Evolutionary conservation across 805 yeast genomes (phyloP), one percentile per base, ranked within the genome.

Genomic region (Candida berthetii): DNA sequence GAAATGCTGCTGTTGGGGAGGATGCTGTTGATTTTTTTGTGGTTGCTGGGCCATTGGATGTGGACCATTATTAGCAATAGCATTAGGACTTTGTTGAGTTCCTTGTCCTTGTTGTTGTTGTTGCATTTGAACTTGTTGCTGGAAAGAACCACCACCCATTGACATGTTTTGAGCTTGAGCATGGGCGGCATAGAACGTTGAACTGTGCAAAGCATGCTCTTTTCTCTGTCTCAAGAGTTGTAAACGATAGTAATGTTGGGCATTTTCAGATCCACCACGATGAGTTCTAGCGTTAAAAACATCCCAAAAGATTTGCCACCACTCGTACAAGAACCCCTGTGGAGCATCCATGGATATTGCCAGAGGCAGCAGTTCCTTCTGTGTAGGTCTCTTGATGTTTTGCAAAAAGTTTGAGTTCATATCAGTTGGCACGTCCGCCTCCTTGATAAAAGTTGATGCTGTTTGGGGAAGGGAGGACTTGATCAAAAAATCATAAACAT

Each of bases 221-320:
- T 79, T 83, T 42, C 77, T 69, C 54, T 80, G 83, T 46, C 76
- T 73, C 56, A 78, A 57, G 37, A 71, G 55, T 48, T 82, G 80
- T 47, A 78, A 69, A 48, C 82, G 85, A 53, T 78, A 80, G 61
- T 85, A 86, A 54, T 83, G 85, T 36, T 76, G 74, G 3, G 93
- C 91, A 43, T 75, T 65, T 2, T 71, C 65, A 3, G 85, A 75
- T 13, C 81, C 78, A 14, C 78, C 82, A 44, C 80, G 68, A 47
- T 76, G 79, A 34, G 86, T 79, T 51, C 88, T 73, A 3, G 95
- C 95, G 54, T 85, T 85, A 62, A 83, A 86, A 24, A 88, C 81
- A 58, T 89, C 96, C 96, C 96, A 90, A 58, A 89, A 90, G 15
- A 90, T 80, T 67, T 80, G 88, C 96, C 96, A 89, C 97, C 97